These are phyloP conservation scores for Pleurotus ostreatus DNA, from an alignment of 768 basidiomycete genomes.

Conservation along the genomic window DNA sequence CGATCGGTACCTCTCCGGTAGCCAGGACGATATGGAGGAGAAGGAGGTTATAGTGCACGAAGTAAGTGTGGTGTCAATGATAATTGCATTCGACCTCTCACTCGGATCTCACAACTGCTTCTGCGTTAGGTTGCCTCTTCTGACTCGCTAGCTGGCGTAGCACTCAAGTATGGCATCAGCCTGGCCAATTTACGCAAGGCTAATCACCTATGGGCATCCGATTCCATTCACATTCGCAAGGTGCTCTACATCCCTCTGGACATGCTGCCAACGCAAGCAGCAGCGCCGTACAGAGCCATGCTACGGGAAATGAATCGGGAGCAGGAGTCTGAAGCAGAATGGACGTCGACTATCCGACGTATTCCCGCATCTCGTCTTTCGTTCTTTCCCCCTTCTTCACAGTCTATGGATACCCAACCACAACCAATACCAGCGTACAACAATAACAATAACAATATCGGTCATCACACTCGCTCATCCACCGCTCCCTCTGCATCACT, in stretches of 20 bases:
- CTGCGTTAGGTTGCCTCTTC: constrained; percentile 53
- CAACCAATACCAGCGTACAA: not conserved
- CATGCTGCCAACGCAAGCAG: constrained; percentile 40
- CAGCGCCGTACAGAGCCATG: not conserved
- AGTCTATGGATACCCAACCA: constrained; percentile 11
- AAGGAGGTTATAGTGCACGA: constrained; percentile 58
- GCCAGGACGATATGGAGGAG: constrained; percentile 27
- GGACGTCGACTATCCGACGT: constrained; percentile 31
- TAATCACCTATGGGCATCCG: constrained; percentile 93
- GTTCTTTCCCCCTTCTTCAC: constrained; percentile 47
- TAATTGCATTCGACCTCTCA: not conserved
- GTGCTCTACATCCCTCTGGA: constrained; percentile 78
- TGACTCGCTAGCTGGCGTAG: constrained; percentile 84
- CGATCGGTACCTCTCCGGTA: not conserved
- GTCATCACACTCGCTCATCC: constrained; percentile 6
- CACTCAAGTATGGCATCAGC: constrained; percentile 85
- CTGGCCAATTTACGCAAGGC: constrained; percentile 78
- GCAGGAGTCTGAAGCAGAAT: not conserved
- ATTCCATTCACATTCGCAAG: constrained; percentile 85
- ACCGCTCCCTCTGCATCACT: constrained; percentile 24
- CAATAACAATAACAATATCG: not conserved
- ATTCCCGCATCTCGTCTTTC: constrained; percentile 49
- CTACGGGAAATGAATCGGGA: not conserved
- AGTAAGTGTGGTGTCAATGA: constrained; percentile 28
- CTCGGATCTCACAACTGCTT: not conserved